Base-by-base conservation (phyloP, 768 basidiomycete genomes). In the Rhodosporidiobolus odoratus region DNA sequence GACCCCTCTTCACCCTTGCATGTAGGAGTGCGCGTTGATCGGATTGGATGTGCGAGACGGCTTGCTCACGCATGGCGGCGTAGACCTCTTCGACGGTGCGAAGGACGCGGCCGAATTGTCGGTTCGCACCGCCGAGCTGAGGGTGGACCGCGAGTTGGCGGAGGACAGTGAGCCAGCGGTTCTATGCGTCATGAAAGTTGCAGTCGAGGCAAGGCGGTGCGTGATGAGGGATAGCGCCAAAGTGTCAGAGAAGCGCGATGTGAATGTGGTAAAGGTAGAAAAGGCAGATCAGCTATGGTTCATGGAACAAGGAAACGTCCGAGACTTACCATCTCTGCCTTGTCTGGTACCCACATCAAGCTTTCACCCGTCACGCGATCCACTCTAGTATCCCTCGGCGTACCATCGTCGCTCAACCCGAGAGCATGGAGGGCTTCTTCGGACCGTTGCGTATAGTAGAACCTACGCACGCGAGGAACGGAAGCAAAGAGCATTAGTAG, bases 81-180 rank as follows among this genome's bases (percentile, higher is more conserved):
- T 73, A 66, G 1, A 75, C 71, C 32, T 77, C 73, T 1, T 74
- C 76, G 63, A 75, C 68, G 10, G 75, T 75, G 35, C 60, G 58
- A 32, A 72, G 62, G n/a, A 65, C 73, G 17, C 47, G 54, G 25
- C 37, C 71, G 63, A 73, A 58, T 6, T 30, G 50, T 43, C 40
- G 38, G 62, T 53, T 40, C 7, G 15, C n/a, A 4, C 41, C 47
- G 23, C 66, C 69, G 59, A 74, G 47, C 21, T 70, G 68, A 30
- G 75, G 69, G 41, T 76, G 73, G 34, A 52, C 53, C 19, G 52
- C 35, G 43, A 72, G 63, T 47, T 73, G 71, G 27, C 75, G 66
- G 13, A 76, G 65, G 4, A 57, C 21, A 34, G 57, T 62, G 27
- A 76, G 62, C 65, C 73, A 74, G 19, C 67, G 65, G 48, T 72